Evolutionary conservation across 805 yeast species (phyloP).

Genomic region (Sungouiella blattae): DNA sequence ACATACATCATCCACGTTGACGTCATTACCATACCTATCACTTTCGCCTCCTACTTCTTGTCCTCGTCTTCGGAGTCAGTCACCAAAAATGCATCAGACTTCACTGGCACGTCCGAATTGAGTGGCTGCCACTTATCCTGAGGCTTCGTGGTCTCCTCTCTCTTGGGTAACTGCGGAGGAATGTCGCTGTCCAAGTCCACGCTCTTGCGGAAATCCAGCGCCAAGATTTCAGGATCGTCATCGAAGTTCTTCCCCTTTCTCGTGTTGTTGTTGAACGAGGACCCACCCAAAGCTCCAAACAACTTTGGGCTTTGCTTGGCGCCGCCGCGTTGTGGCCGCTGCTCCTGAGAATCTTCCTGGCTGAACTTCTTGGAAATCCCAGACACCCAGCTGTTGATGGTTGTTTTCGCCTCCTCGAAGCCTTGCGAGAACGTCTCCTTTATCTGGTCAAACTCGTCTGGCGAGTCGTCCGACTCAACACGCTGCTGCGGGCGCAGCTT

Average conservation of each 20-base stretch:
- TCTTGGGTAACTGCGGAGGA: constrained; percentile 24
- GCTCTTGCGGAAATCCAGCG: constrained; percentile 45
- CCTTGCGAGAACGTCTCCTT: constrained; percentile 69
- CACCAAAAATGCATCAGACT: constrained; percentile 41
- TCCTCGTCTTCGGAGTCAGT: constrained; percentile 45
- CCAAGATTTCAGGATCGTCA: constrained; percentile 54
- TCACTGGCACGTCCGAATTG: constrained; percentile 36
- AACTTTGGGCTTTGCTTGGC: constrained; percentile 26
- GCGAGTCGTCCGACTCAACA: constrained; percentile 34
- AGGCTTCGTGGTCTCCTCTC: constrained; percentile 7
- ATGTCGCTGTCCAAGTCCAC: constrained; percentile 35
- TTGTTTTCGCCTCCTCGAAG: constrained; percentile 73
- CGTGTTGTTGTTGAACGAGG: constrained; percentile 28
- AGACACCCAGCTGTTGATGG: constrained; percentile 75
- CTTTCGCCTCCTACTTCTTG: constrained; percentile 4
- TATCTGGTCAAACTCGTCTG: constrained; percentile 62
- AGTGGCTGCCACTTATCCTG: constrained; percentile 36
- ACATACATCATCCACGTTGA: no score
- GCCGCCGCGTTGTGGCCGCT: constrained; percentile 5
- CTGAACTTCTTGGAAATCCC: constrained; percentile 55
- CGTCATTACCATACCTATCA: no score
- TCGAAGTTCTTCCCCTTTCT: constrained; percentile 36
- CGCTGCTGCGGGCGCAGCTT: constrained; percentile 7
- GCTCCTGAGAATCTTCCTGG: constrained; percentile 11
- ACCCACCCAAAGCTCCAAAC: constrained; percentile 47